A percentile compares a stretch with the other conserved stretches of the same genome.
These are phyloP conservation scores for Phytophthora tentaculata DNA, from an alignment of 352 stramenopile genomes.

Conservation along the genomic window DNA sequence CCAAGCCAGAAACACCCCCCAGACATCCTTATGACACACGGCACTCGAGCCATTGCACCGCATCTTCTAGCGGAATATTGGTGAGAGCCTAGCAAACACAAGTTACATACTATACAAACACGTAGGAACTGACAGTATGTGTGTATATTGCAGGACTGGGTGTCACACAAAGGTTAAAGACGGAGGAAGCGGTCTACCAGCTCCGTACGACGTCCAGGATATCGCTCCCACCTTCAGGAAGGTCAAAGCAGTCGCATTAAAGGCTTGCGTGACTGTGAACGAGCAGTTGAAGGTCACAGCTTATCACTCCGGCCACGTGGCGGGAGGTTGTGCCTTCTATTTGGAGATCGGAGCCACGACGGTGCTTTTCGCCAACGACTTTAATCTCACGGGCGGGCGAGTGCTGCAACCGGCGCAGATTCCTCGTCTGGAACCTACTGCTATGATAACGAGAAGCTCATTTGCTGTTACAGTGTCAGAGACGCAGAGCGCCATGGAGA, in stretches of 20 bases:
- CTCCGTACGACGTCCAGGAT: slow-evolving; percentile 64
- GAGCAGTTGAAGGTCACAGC: slow-evolving; percentile 79
- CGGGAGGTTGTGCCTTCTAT: slow-evolving; percentile 77
- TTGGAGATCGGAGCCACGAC: slow-evolving; percentile 78
- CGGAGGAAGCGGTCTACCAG: slow-evolving; percentile 54
- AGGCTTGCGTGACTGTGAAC: slow-evolving; percentile 62
- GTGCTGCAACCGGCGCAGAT: slow-evolving; percentile 77
- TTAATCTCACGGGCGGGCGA: slow-evolving; percentile 76
- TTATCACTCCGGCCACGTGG: slow-evolving; percentile 83
- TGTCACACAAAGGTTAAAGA: slow-evolving; percentile 51
- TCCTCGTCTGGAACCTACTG: slow-evolving; percentile 62
- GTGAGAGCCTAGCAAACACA: slow-evolving; percentile 24
- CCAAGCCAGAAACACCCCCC: slow-evolving; percentile 41
- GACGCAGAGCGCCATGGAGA: slow-evolving; percentile 80
- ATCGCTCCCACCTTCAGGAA: slow-evolving; percentile 64
- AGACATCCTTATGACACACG: slow-evolving; percentile 76
- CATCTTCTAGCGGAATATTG: slow-evolving; percentile 81
- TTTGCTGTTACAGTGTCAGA: slow-evolving; percentile 88
- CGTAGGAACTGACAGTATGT: slow-evolving; percentile 7
- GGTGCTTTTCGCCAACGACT: slow-evolving; percentile 80
- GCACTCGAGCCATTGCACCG: slow-evolving; percentile 72
- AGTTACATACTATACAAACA: neutral
- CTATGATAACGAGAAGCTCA: slow-evolving; percentile 69
- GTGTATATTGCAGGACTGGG: slow-evolving; percentile 37
- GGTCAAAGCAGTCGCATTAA: slow-evolving; percentile 52